These are phyloP conservation scores for Globisporangium nodosum DNA, from an alignment of 352 stramenopile genomes.

Conservation along the genomic window DNA sequence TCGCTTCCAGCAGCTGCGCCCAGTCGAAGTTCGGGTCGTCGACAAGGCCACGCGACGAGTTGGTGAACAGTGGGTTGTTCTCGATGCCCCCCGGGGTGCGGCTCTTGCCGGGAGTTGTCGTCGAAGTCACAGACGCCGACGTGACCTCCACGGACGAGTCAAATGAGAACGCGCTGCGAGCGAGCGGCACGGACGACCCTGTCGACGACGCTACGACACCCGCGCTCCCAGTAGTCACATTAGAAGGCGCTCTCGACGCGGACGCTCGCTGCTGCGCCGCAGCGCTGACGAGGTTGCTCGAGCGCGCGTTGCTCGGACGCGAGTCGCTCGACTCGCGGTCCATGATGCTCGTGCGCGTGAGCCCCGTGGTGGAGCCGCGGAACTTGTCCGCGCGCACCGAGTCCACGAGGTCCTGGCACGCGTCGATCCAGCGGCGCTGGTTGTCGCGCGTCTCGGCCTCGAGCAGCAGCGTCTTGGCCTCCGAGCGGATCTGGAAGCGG, in stretches of 20 bases:
- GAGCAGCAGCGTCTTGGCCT: constrained; percentile 47
- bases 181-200: not conserved
- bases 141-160: constrained; percentile 7
- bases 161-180: not conserved
- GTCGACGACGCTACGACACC: not conserved
- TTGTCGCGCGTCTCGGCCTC: constrained; percentile 62
- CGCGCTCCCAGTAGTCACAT: constrained; percentile 4
- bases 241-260: constrained; percentile 13
- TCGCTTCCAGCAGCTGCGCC: constrained; percentile 14
- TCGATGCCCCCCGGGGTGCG: constrained; percentile 8
- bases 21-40: constrained; percentile 17
- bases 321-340: constrained; percentile 14
- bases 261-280: constrained; percentile 10
- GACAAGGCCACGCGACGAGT: constrained; percentile 8
- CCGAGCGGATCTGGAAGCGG: constrained; percentile 63
- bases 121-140: not conserved
- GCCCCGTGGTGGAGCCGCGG: constrained; percentile 24
- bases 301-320: not conserved
- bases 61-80: constrained; percentile 16
- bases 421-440: constrained; percentile 65
- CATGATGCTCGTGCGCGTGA: constrained; percentile 16
- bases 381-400: constrained; percentile 60
- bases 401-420: constrained; percentile 63
- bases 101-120: constrained; percentile 2
- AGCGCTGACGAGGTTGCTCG: not conserved